Base-by-base conservation (phyloP, 331 rosid species). In the Malus hybrid region DNA sequence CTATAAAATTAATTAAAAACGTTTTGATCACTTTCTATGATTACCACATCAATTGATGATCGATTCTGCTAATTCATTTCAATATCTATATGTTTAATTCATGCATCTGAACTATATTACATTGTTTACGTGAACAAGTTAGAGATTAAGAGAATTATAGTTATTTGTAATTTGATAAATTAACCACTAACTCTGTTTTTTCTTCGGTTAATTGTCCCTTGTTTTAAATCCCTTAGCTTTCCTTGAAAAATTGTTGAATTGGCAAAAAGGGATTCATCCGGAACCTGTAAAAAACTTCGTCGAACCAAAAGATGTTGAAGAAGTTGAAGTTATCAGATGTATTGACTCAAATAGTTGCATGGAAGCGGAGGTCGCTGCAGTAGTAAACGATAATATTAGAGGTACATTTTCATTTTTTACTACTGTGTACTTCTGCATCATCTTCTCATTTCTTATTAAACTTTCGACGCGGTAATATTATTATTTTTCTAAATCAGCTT, bases 161-260 rank as follows among this genome's bases (percentile, higher is more conserved):
- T 9, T 39, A 39, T 39, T 16, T 31, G 24, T 31, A 33, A 36
- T 10, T 12, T 65, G 9, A 20, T 67, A 29, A 29, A 4, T 29
- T 29, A 29, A 16, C 22, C 34, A 18, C 70, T 29, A 11, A 68
- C 62, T 11, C 70, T 57, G 3, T 56, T 6, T 76, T 65, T 57
- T 27, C 67, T 32, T 48, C 39, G 50, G 42, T 62, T 63, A 14
- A 7, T 1, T 64, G 22, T 22, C 22, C 22, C 22, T 22, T 73
- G 57, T 39, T 78, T 22, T 15, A 7, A 12, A 62, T 24, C 71
- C 46, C 76, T 60, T 71, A 93, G 98, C 98, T 39, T 83, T 87
- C 75, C 65, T 87, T 5, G 6, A 83, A 68, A 89, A 81, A 86
- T 42, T 83, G 72, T 61, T 85, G 77, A 88, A 80, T 44, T 57